phyloP scores from a whole-genome alignment of 1,284 basidiomycete genomes.

The Sporisorium exsertum region DNA sequence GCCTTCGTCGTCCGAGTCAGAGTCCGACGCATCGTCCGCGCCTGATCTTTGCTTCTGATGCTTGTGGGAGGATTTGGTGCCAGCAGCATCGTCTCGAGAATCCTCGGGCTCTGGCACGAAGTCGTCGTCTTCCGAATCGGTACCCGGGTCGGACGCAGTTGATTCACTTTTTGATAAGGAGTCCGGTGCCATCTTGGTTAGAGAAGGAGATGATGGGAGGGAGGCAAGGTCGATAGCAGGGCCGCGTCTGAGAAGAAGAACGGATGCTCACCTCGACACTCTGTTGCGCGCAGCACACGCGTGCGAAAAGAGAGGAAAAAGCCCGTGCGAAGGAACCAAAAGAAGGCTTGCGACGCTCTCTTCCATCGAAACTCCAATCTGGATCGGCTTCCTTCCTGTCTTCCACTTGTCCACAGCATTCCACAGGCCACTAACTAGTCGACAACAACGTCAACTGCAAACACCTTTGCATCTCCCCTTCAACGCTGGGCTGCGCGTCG shows the following conservation, averaged over 20 bases:
- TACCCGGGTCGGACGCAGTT: constrained; percentile 10
- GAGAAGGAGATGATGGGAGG: neutral
- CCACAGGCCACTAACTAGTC: neutral
- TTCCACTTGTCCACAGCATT: neutral
- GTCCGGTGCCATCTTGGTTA: neutral
- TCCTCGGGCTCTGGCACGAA: constrained; percentile 26
- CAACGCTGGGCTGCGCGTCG: neutral
- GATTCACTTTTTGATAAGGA: neutral
- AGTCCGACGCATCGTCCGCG: constrained; percentile 1
- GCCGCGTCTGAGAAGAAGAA: neutral
- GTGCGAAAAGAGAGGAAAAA: neutral
- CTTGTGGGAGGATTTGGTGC: neutral
- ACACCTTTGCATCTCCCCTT: neutral
- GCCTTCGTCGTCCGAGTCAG: constrained; percentile 11
- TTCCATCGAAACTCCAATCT: neutral
- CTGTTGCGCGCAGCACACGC: neutral
- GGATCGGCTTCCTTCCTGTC: neutral
- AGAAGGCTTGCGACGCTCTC: constrained; percentile 13
- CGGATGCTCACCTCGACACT: neutral
- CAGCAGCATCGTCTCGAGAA: neutral
- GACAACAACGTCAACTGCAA: neutral
- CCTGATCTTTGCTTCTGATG: neutral
- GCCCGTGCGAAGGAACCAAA: constrained; percentile 7
- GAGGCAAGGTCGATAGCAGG: neutral
- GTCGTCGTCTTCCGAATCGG: constrained; percentile 43